A percentile compares a stretch with the other conserved stretches of the same genome.
Evolutionary conservation across 2,329 filamentous ascomycete species (phyloP).

Genomic region (Penicillium sp.): DNA sequence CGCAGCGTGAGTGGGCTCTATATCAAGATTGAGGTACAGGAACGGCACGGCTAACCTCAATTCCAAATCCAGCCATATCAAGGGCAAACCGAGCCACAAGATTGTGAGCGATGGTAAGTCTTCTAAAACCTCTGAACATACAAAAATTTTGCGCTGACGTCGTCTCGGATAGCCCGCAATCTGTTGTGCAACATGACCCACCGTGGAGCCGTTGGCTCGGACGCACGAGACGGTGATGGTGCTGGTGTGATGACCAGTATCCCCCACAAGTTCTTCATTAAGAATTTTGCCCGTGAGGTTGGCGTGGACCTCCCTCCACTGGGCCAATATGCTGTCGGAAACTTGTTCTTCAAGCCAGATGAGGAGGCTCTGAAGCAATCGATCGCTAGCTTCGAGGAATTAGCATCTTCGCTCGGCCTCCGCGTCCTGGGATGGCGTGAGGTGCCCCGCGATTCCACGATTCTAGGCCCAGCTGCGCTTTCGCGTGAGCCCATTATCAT

Average conservation of each 20-base stretch:
- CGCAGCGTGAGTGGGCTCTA: constrained; percentile 70
- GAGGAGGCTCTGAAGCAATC: constrained; percentile 86
- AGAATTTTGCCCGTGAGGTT: constrained; percentile 93
- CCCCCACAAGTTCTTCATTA: constrained; percentile 96
- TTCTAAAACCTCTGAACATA: neutral
- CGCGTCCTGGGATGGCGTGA: constrained; percentile 95
- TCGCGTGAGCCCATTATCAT: constrained; percentile 94
- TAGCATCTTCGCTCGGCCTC: constrained; percentile 82
- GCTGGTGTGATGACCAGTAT: constrained; percentile 99
- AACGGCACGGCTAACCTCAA: constrained; percentile 10
- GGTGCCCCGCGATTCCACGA: constrained; percentile 87
- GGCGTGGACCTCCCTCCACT: constrained; percentile 81
- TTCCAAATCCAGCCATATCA: constrained; percentile 72
- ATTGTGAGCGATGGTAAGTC: constrained; percentile 93
- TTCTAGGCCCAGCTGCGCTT: constrained; percentile 87
- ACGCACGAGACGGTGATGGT: constrained; percentile 96
- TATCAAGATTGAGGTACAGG: neutral
- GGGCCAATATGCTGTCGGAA: constrained; percentile 95
- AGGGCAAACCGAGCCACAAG: constrained; percentile 95
- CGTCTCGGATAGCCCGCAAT: constrained; percentile 66
- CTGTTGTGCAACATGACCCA: constrained; percentile 99
- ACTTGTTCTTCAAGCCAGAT: constrained; percentile 98
- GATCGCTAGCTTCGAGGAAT: constrained; percentile 88
- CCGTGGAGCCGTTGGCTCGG: constrained; percentile 94
- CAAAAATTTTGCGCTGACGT: constrained; percentile 8